phyloP scores from a whole-genome alignment of 352 stramenopile genomes.

The Pythium folliculosum region DNA sequence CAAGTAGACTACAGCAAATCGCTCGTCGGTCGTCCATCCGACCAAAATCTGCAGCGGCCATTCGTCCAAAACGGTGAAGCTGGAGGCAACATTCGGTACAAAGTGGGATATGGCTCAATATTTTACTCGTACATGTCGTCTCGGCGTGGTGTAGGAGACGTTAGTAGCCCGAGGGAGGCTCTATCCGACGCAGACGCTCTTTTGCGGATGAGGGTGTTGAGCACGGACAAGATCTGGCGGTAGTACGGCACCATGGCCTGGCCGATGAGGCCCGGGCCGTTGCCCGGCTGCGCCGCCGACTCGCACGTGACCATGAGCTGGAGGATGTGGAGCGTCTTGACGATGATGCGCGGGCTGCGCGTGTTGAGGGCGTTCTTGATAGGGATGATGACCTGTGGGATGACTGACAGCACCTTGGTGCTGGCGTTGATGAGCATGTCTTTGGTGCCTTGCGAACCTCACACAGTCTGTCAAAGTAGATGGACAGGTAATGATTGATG shows the following conservation, averaged over 20 bases:
- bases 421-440: conserved; percentile 96
- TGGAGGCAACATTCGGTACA: not conserved
- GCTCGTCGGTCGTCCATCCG: conserved; percentile 20
- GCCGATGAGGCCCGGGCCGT: conserved; percentile 90
- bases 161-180: too few species aligned
- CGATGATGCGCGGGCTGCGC: conserved; percentile 91
- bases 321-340: conserved; percentile 97
- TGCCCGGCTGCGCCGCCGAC: conserved; percentile 68
- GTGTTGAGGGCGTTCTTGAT: conserved; percentile 97
- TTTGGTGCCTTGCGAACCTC: conserved; percentile 96
- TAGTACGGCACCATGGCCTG: conserved; percentile 98
- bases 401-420: conserved; percentile 96
- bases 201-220: conserved; percentile 98
- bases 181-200: conserved; percentile 88
- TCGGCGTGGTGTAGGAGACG: too few species aligned
- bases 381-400: conserved; percentile 97
- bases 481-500: conserved; percentile 98
- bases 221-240: conserved; percentile 95
- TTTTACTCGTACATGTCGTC: too few species aligned
- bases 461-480: conserved; percentile 97
- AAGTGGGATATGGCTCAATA: not conserved
- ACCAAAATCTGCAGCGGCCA: conserved; percentile 33
- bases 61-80: conserved; percentile 1
- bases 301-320: conserved; percentile 96
- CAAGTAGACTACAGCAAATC: conserved; percentile 5